Evolutionary conservation across 2,329 filamentous ascomycete species (phyloP).

Genomic region (Hawksworthiomyces lignivorus): DNA sequence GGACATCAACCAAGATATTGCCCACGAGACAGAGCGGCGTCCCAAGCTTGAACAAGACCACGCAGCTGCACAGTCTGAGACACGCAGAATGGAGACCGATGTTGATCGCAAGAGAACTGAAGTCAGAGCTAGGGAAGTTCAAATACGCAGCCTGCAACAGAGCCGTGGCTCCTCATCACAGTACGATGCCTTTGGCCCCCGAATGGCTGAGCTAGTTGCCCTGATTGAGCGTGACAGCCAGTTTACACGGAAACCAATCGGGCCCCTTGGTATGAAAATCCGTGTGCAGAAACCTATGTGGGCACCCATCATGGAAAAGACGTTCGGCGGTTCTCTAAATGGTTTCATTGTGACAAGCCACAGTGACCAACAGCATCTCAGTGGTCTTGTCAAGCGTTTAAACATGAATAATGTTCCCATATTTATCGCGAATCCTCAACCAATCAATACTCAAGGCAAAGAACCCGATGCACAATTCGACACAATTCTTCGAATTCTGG

Average conservation of each 20-base stretch:
- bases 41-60: constrained; percentile 26
- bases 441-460: constrained; percentile 52
- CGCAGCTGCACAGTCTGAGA: constrained; percentile 23
- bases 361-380: constrained; percentile 63
- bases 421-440: constrained; percentile 52
- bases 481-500: constrained; percentile 72
- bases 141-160: constrained; percentile 43
- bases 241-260: constrained; percentile 68
- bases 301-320: constrained; percentile 73
- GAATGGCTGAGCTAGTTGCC: constrained; percentile 55
- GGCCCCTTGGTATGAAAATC: constrained; percentile 74
- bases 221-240: constrained; percentile 62
- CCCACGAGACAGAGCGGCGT: constrained; percentile 20
- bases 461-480: constrained; percentile 68
- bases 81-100: constrained; percentile 23
- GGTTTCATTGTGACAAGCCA: constrained; percentile 77
- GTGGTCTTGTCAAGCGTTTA: constrained; percentile 53
- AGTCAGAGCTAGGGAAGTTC: constrained; percentile 41
- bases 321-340: constrained; percentile 61
- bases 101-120: constrained; percentile 44
- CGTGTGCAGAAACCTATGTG: constrained; percentile 72
- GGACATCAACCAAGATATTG: constrained; percentile 31
- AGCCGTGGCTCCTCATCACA: constrained; percentile 45
- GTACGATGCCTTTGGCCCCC: constrained; percentile 52
- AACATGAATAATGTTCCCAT: constrained; percentile 45